Evolutionary conservation across 106 monocot genomes (phyloP).

Genomic region (Allium cepa): DNA sequence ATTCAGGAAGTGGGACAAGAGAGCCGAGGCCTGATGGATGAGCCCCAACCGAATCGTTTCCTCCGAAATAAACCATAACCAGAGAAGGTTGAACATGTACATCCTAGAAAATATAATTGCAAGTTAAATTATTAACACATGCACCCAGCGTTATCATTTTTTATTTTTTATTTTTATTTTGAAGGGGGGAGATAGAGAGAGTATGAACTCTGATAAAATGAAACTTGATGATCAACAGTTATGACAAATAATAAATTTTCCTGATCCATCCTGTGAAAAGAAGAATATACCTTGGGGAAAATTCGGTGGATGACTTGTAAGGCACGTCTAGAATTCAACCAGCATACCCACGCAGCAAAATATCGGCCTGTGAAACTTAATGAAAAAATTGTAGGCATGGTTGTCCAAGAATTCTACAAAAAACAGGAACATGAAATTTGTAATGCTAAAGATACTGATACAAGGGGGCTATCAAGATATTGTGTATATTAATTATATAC

Average conservation of each 20-base stretch:
- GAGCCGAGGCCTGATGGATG: slow-evolving; percentile 76
- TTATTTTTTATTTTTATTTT: neutral
- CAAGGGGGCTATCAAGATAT: too few relatives aligned
- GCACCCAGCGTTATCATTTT: neutral
- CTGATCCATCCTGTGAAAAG: neutral
- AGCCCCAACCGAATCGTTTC: slow-evolving; percentile 76
- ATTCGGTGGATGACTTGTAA: slow-evolving; percentile 53
- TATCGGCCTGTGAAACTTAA: slow-evolving; percentile 43
- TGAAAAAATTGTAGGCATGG: neutral
- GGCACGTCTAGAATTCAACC: slow-evolving; percentile 71
- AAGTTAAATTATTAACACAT: neutral
- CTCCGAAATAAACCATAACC: slow-evolving; percentile 84
- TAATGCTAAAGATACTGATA: too few relatives aligned
- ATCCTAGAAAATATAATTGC: slow-evolving; percentile 32
- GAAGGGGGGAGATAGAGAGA: neutral
- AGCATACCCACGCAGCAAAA: slow-evolving; percentile 50
- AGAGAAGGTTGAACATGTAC: slow-evolving; percentile 62
- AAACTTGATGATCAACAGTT: neutral
- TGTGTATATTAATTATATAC: too few relatives aligned
- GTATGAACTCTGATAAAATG: neutral
- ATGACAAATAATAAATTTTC: neutral
- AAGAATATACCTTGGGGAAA: slow-evolving; percentile 45
- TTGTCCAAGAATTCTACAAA: neutral
- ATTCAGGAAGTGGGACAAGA: slow-evolving; percentile 81
- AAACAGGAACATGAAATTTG: too few relatives aligned